phyloP scores from a whole-genome alignment of 805 yeast species.

The Ascoidea tarda region DNA sequence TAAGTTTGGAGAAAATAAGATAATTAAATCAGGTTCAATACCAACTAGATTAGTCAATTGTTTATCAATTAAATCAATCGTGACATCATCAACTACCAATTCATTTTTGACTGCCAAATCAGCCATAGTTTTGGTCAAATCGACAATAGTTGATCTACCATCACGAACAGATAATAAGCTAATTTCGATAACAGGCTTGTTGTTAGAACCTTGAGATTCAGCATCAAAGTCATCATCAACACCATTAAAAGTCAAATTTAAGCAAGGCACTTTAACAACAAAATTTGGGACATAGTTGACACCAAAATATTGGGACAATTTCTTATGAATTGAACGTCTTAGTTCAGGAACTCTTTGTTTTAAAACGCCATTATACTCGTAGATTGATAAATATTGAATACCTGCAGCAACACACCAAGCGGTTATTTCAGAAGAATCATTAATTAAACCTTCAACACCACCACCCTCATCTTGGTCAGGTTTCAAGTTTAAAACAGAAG shows the following conservation, averaged over 20 bases:
- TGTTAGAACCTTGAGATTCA: constrained; percentile 17
- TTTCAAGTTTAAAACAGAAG: constrained; percentile 61
- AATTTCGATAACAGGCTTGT: constrained; percentile 41
- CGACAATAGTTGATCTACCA: constrained; percentile 84
- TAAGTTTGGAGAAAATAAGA: constrained; percentile 74
- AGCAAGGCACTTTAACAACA: constrained; percentile 53
- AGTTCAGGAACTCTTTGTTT: constrained; percentile 41
- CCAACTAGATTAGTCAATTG: constrained; percentile 68
- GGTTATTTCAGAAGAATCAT: constrained; percentile 60
- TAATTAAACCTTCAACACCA: constrained; percentile 70
- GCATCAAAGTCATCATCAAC: constrained; percentile 18
- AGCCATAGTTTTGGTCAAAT: constrained; percentile 74
- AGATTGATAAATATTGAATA: constrained; percentile 52
- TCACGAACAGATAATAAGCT: constrained; percentile 60
- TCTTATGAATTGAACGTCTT: constrained; percentile 38
- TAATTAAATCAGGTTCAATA: constrained; percentile 81
- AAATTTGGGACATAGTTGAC: constrained; percentile 50
- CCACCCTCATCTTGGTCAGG: constrained; percentile 80
- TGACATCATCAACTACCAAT: constrained; percentile 50
- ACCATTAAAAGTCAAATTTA: constrained; percentile 34
- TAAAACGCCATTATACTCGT: constrained; percentile 66
- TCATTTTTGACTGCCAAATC: constrained; percentile 53
- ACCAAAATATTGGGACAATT: constrained; percentile 63
- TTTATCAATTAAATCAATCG: constrained; percentile 60
- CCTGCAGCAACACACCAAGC: constrained; percentile 94